Evolutionary conservation across 495 filamentous ascomycete genomes (phyloP), one percentile per base, ranked within the genome.

Genomic region (Physcia stellaris): DNA sequence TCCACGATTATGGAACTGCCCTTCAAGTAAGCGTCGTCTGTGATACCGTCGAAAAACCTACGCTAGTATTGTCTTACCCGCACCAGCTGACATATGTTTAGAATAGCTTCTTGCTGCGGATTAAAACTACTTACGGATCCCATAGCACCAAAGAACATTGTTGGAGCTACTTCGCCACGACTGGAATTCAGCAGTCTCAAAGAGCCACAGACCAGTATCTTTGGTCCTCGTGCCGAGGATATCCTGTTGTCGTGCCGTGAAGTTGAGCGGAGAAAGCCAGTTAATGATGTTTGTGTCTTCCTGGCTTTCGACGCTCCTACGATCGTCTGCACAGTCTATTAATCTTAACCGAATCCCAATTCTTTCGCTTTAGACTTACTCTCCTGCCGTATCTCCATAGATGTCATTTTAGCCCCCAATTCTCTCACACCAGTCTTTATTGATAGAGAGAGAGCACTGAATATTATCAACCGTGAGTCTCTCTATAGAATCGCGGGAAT

Each of bases 1-100:
- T 66, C 47, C 12, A 67, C 42, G 3, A 63, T 46, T 13, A 61
- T 51, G 4, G 59, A 53, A n/a, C n/a, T n/a, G n/a, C n/a, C n/a
- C n/a, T 38, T 32, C 38, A 15, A 10, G 19, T 17, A 21, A 4
- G 6, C 20, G 30, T 30, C 18, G 9, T 30, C n/a, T 18, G 18
- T 2, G 19, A 37, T n/a, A 12, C 5, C 15, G 6, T 0, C 2
- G n/a, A 21, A 28, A 23, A 16, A 43, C 33, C 17, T 43, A 37
- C 36, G 35, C 34, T 28, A 44, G 31, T 13, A 44, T 36, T 4
- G 41, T 40, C 16, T 44, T 44, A 7, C 41, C 41, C 16, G 41
- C 41, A n/a, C 41, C 41, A 32, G 41, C 40, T 43, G 4, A 3
- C 16, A 24, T 2, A 7, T 9, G 13, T 24, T 43, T 20, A 43